Conservation (phyloP, 177 flowering plant species). For the Vitis hybrid region DNA sequence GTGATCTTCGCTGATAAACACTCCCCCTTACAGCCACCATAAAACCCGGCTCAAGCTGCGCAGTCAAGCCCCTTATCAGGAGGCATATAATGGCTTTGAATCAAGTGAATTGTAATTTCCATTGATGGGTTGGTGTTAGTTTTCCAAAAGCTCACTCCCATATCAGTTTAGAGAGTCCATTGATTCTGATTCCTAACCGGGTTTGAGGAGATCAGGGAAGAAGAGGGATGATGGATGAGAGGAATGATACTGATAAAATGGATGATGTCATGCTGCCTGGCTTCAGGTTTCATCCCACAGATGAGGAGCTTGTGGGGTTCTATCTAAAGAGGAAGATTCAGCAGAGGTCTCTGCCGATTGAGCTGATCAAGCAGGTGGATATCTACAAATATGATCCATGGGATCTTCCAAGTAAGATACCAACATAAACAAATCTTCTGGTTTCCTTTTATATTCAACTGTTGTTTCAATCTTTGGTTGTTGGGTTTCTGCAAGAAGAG, state of each 20-base stretch:
- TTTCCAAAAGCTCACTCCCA: no score
- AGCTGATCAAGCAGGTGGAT: conserved; percentile 85
- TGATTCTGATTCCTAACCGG: conserved; percentile 6
- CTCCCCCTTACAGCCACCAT: conserved; percentile 34
- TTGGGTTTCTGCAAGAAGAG: conserved; percentile 35
- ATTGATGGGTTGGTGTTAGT: no score
- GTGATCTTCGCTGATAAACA: conserved; percentile 21
- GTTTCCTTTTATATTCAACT: not conserved
- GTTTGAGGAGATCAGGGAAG: not conserved
- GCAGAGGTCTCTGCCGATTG: conserved; percentile 63
- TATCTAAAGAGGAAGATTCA: conserved; percentile 78
- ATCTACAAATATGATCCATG: conserved; percentile 93
- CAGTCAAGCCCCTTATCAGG: conserved; percentile 41
- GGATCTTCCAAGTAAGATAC: conserved; percentile 94
- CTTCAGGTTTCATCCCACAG: conserved; percentile 92
- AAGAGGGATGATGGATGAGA: conserved; percentile 34
- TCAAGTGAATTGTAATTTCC: conserved; percentile 10
- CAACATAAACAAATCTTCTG: no score
- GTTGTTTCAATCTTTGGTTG: not conserved
- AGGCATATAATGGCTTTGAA: conserved; percentile 43
- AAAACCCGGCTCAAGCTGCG: conserved; percentile 63
- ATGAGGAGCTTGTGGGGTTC: conserved; percentile 87
- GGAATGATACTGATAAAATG: conserved; percentile 35
- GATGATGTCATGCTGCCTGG: conserved; percentile 86
- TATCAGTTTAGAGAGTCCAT: no score